Evolutionary conservation across 768 basidiomycete genomes (phyloP).

Genomic region (Rhizopogon salebrosus): DNA sequence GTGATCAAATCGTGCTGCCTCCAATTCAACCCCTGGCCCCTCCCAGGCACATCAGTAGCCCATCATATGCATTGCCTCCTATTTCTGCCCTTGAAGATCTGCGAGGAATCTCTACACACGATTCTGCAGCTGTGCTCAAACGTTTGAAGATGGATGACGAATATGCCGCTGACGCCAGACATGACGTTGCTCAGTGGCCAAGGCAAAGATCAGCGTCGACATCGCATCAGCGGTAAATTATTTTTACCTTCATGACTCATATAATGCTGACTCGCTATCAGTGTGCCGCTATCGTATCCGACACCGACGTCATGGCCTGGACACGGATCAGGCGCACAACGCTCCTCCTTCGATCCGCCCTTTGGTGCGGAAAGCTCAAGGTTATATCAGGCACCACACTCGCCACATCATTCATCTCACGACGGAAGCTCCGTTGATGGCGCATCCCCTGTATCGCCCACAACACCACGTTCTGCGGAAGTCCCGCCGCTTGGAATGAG

Average conservation of each 20-base stretch:
- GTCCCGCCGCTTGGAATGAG: conserved; percentile 12
- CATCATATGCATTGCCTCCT: conserved; percentile 56
- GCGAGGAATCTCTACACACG: conserved; percentile 43
- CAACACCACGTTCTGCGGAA: conserved; percentile 44
- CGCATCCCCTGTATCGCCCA: conserved; percentile 50
- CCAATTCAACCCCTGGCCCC: conserved; percentile 35
- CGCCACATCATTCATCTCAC: conserved; percentile 31
- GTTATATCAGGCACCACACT: conserved; percentile 12
- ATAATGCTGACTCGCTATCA: conserved; percentile 9
- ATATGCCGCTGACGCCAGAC: conserved; percentile 12
- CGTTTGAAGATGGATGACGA: conserved; percentile 58
- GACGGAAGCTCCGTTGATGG: conserved; percentile 44
- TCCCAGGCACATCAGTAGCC: conserved; percentile 22
- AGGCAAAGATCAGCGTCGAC: conserved; percentile 41
- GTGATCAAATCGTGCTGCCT: conserved; percentile 35
- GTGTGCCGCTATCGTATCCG: conserved; percentile 14
- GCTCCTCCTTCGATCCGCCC: conserved; percentile 7
- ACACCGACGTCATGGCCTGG: conserved; percentile 21
- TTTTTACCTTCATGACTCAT: background rate
- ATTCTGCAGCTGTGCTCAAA: conserved; percentile 63
- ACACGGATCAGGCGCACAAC: conserved; percentile 6
- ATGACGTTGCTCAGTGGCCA: conserved; percentile 26
- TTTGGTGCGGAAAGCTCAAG: conserved; percentile 9
- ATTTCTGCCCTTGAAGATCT: conserved; percentile 66
- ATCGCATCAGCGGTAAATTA: conserved; percentile 27